These are phyloP conservation scores for Chalciporus sp. DNA, from an alignment of 1,284 basidiomycete species.

Conservation along the genomic window DNA sequence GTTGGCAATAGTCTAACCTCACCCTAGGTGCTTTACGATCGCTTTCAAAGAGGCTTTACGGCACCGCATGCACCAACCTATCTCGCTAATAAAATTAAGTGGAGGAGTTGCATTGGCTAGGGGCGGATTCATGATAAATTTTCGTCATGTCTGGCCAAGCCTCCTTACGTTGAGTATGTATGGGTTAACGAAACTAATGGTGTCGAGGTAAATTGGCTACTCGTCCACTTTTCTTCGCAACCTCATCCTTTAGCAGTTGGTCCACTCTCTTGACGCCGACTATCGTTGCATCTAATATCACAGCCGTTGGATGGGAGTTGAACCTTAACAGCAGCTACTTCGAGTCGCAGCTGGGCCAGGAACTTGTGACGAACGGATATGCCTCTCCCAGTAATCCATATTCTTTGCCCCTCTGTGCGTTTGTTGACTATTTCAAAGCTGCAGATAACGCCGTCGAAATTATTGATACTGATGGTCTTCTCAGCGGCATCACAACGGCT, in stretches of 20 bases:
- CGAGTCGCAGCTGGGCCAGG: not conserved
- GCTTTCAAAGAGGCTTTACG: slow-evolving; percentile 8
- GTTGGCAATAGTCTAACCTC: too few relatives aligned
- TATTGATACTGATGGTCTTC: slow-evolving; percentile 6
- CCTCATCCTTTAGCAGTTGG: slow-evolving; percentile 3
- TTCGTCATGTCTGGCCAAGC: not conserved
- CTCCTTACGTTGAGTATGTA: not conserved
- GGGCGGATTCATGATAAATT: not conserved
- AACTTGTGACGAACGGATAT: not conserved
- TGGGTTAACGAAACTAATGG: slow-evolving; percentile 2
- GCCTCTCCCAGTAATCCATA: not conserved
- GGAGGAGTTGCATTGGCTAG: slow-evolving; percentile 1
- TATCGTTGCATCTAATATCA: not conserved
- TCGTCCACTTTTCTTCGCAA: not conserved
- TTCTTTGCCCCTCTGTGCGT: not conserved
- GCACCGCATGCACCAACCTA: slow-evolving; percentile 8
- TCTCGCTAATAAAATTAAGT: slow-evolving; percentile 1
- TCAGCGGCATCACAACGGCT: slow-evolving; percentile 11
- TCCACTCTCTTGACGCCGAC: slow-evolving; percentile 12
- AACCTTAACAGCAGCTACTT: slow-evolving; percentile 5
- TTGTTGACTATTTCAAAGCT: not conserved
- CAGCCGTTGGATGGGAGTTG: not conserved
- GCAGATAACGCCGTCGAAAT: slow-evolving; percentile 1
- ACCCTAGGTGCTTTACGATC: slow-evolving; percentile 1
- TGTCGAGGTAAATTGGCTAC: slow-evolving; percentile 1